A percentile compares a stretch with the other conserved stretches of the same genome.
Conservation (phyloP, 345 rosid species). For the Melaleuca alternifolia region DNA sequence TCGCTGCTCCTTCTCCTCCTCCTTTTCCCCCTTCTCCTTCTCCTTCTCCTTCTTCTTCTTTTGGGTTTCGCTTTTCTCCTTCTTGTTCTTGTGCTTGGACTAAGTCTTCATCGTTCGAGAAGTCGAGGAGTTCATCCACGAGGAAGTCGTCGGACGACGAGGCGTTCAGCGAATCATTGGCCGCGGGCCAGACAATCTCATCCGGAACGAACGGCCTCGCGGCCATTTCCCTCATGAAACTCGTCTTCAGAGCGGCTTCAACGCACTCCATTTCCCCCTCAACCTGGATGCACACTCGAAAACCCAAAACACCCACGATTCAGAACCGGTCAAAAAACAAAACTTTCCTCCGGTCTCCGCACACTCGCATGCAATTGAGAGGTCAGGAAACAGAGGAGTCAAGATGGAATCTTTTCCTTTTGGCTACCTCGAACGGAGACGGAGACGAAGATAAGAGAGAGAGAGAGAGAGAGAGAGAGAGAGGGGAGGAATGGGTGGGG, state of each 20-base stretch:
- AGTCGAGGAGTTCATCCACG: constrained; percentile 76
- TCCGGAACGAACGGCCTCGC: constrained; percentile 17
- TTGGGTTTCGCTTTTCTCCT: constrained; percentile 4
- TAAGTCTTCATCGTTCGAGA: constrained; percentile 54
- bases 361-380: not conserved
- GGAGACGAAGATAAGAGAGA: not conserved
- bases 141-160: constrained; percentile 55
- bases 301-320: not conserved
- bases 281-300: not conserved
- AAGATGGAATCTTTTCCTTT: not conserved
- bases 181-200: not conserved
- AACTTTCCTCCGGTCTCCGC: not conserved
- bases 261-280: constrained; percentile 48
- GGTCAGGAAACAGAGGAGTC: not conserved
- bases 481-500: constrained; percentile 1
- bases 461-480: not conserved
- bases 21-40: too few species aligned
- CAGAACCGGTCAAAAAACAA: not conserved
- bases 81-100: constrained; percentile 17
- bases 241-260: constrained; percentile 60
- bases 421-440: not conserved
- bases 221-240: constrained; percentile 47
- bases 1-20: constrained; percentile 4
- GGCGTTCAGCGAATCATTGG: constrained; percentile 12
- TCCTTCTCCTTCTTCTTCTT: not conserved